A percentile compares a stretch with the other conserved stretches of the same genome.
These are phyloP conservation scores for Kondoa malvinella DNA, from an alignment of 768 basidiomycete genomes.

Conservation along the genomic window DNA sequence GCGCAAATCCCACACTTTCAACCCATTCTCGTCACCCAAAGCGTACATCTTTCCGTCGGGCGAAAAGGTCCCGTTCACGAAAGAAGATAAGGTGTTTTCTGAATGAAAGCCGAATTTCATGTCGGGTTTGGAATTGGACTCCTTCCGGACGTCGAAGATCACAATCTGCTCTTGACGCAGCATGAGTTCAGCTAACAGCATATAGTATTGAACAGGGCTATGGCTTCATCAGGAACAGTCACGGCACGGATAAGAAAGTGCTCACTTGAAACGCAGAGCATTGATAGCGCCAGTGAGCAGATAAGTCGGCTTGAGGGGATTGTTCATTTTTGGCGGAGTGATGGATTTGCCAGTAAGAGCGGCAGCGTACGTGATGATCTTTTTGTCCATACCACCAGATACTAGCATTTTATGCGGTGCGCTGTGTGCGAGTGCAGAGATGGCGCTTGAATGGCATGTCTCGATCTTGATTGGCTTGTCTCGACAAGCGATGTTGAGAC, in stretches of 20 bases:
- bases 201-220: background rate
- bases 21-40: background rate
- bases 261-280: background rate
- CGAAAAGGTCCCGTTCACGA: background rate
- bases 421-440: background rate
- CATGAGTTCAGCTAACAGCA: background rate
- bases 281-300: background rate
- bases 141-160: background rate
- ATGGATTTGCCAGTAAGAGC: background rate
- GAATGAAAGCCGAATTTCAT: background rate
- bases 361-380: background rate
- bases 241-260: too few relatives aligned
- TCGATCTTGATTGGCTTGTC: background rate
- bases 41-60: background rate
- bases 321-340: background rate
- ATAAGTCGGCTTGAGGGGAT: background rate
- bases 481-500: background rate
- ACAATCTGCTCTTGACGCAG: background rate
- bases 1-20: background rate
- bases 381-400: background rate
- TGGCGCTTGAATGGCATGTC: background rate
- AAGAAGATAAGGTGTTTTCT: background rate
- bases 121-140: background rate
- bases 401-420: background rate
- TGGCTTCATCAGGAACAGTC: too few relatives aligned